Conservation (phyloP, 495 filamentous ascomycete genomes). For the Penicillium turbatum region DNA sequence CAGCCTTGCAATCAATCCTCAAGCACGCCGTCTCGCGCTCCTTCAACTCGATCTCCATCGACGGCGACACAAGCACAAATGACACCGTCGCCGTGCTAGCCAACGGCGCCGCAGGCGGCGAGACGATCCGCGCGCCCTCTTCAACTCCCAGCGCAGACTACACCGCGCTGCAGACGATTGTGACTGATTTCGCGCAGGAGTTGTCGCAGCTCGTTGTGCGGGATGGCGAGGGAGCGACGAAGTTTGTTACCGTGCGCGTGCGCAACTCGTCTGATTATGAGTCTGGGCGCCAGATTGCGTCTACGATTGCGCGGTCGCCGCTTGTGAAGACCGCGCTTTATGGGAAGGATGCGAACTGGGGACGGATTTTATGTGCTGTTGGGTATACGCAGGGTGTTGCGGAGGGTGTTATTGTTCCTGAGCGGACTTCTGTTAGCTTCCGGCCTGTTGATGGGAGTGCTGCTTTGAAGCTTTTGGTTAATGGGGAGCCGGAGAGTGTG, state of each 20-base stretch:
- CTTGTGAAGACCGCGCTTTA: constrained; percentile 97
- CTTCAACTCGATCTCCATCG: constrained; percentile 96
- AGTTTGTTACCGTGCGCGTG: constrained; percentile 93
- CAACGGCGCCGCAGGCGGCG: constrained; percentile 86
- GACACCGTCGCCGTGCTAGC: constrained; percentile 92
- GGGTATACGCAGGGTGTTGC: constrained; percentile 75
- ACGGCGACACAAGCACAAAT: constrained; percentile 95
- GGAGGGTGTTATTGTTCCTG: constrained; percentile 64
- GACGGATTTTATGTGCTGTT: constrained; percentile 90
- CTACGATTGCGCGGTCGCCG: constrained; percentile 86
- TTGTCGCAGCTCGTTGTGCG: constrained; percentile 90
- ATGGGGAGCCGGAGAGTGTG: constrained; percentile 89
- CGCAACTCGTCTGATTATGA: constrained; percentile 62
- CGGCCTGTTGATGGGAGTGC: constrained; percentile 77
- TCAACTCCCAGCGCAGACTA: constrained; percentile 58
- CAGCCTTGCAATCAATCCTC: constrained; percentile 64
- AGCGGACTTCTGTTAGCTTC: constrained; percentile 88
- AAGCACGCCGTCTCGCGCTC: constrained; percentile 72
- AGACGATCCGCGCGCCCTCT: constrained; percentile 27
- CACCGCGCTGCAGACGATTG: constrained; percentile 57
- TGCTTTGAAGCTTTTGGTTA: constrained; percentile 77
- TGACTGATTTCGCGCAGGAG: constrained; percentile 74
- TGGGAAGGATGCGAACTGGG: constrained; percentile 97
- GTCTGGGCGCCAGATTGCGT: constrained; percentile 67
- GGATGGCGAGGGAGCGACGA: constrained; percentile 96